These are phyloP conservation scores for Colletotrichum cuscutae DNA, from an alignment of 2,329 filamentous ascomycete species.

Conservation along the genomic window DNA sequence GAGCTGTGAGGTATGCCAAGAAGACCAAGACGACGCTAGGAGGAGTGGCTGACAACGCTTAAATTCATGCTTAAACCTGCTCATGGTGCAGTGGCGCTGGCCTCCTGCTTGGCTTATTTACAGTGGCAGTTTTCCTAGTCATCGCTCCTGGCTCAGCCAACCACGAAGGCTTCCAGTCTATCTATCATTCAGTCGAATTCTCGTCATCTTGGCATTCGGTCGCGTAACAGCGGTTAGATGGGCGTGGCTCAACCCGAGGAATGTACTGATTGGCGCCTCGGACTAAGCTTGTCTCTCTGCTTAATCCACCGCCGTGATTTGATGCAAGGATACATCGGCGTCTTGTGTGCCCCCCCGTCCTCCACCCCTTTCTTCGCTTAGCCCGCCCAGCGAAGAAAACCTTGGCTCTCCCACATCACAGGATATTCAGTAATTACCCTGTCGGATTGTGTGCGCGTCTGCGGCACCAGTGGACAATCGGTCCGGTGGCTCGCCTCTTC, in stretches of 20 bases:
- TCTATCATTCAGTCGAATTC: neutral
- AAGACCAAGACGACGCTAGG: constrained; percentile 37
- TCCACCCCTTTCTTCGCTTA: neutral
- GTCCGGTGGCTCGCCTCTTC: too few species aligned
- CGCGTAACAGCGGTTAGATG: too few species aligned
- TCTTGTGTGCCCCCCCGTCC: neutral
- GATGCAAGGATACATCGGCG: neutral
- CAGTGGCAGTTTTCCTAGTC: neutral
- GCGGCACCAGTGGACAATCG: neutral
- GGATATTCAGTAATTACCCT: neutral
- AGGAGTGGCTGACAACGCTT: constrained; percentile 57
- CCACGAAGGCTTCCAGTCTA: neutral
- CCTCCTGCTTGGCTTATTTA: constrained; percentile 2
- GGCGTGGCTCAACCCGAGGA: neutral
- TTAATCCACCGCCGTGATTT: constrained; percentile 10
- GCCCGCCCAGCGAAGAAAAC: neutral
- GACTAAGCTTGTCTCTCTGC: constrained; percentile 22
- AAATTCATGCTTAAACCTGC: constrained; percentile 60
- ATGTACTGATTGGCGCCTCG: neutral
- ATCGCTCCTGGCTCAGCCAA: neutral
- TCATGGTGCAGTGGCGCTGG: constrained; percentile 30
- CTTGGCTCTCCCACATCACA: neutral
- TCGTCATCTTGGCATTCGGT: neutral
- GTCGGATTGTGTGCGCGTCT: neutral
- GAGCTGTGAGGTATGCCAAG: constrained; percentile 49